Base-by-base conservation (phyloP, 2,329 filamentous ascomycete genomes). In the Botrytis tulipae region DNA sequence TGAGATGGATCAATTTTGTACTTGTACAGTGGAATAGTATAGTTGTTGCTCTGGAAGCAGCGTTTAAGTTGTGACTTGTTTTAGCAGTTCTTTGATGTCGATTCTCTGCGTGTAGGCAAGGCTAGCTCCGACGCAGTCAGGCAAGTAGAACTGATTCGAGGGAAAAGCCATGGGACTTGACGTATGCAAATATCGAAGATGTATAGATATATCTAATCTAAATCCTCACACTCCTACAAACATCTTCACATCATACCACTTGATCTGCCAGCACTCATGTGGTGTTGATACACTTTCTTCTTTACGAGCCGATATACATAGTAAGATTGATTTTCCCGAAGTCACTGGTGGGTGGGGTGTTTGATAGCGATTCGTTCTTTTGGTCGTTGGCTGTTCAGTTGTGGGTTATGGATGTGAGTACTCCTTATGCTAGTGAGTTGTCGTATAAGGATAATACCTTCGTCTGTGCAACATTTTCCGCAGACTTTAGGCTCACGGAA, bases 151-250 rank as follows among this genome's bases (percentile, higher is more conserved):
- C 4, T 7, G n/a, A n/a, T 18, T 8, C 14, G 18, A 14, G 14
- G 18, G n/a, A 32, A 54, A 18, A 18, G 3, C n/a, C n/a, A 57
- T 3, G 51, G 4, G 14, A 14, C 3, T 29, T 57, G 8, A 6
- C 0, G 1, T 54, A 0, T 54, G 48, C 25, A 54, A n/a, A 16
- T 54, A 6, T 54, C 48, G 16, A n/a, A n/a, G 10, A 14, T 6
- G 5, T 6, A 3, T n/a, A 51, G 0, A 54, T 16, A 3, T n/a
- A 54, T 7, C 25, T 3, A n/a, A n/a, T 3, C 25, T 3, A n/a
- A 16, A 25, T 54, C 14, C 12, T n/a, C 48, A n/a, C 48, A 54
- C 48, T 54, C 48, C 7, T 6, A 14, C 14, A n/a, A 54, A 54
- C 12, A 54, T 54, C 25, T 54, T 16, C 48, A 57, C 8, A 18